A percentile compares a stretch with the other conserved stretches of the same genome.
Evolutionary conservation across 2,329 filamentous ascomycete genomes (phyloP).

Genomic region (Leptoxyphium fumago): DNA sequence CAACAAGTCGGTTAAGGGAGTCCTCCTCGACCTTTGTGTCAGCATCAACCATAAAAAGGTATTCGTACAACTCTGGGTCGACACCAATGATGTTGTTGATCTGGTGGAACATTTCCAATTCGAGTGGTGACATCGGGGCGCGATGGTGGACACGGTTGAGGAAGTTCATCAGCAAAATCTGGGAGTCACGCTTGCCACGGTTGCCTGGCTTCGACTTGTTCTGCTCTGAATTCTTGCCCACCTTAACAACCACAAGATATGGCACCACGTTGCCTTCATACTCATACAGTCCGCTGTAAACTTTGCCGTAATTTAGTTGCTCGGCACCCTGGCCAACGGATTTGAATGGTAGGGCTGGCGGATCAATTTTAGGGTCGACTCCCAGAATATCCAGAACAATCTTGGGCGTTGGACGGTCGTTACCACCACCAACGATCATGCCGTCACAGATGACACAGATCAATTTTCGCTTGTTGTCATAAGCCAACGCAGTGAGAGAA

Average conservation of each 20-base stretch:
- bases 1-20: conserved; percentile 80
- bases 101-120: conserved; percentile 97
- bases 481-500: conserved; percentile 83
- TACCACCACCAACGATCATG: conserved; percentile 89
- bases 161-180: conserved; percentile 92
- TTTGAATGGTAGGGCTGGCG: conserved; percentile 85
- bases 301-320: conserved; percentile 95
- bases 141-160: conserved; percentile 95
- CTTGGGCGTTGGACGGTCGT: conserved; percentile 91
- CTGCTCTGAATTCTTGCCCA: conserved; percentile 93
- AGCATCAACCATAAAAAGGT: conserved; percentile 92
- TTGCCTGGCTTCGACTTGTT: conserved; percentile 86
- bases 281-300: conserved; percentile 95
- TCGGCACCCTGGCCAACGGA: conserved; percentile 78
- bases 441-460: conserved; percentile 95
- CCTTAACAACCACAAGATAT: conserved; percentile 90
- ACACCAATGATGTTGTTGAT: conserved; percentile 99
- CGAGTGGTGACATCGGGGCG: conserved; percentile 83
- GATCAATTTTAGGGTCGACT: conserved; percentile 92
- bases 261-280: conserved; percentile 96
- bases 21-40: conserved; percentile 91
- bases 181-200: conserved; percentile 94
- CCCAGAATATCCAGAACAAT: conserved; percentile 95
- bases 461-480: conserved; percentile 96
- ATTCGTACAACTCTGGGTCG: conserved; percentile 93